A percentile compares a stretch with the other conserved stretches of the same genome.
phyloP scores from a whole-genome alignment of 345 rosid species.

The Populus simonii region DNA sequence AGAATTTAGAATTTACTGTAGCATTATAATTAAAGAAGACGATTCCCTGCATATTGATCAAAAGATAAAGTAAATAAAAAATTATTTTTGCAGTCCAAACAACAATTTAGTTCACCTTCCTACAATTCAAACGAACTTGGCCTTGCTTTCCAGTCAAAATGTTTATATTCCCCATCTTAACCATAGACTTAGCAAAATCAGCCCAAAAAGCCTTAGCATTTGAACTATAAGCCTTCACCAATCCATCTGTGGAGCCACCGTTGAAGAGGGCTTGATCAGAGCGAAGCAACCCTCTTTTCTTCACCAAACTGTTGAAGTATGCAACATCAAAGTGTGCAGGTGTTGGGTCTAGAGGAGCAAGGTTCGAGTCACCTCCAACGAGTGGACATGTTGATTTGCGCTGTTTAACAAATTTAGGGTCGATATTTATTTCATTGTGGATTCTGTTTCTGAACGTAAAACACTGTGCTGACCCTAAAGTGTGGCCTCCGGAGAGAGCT shows the following conservation, averaged over 20 bases:
- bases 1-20: too few species aligned
- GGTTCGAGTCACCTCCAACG: slow-evolving; percentile 28
- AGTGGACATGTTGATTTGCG: slow-evolving; percentile 28
- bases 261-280: slow-evolving; percentile 48
- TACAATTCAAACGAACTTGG: slow-evolving; percentile 42
- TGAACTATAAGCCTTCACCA: slow-evolving; percentile 31
- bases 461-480: slow-evolving; percentile 44
- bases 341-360: slow-evolving; percentile 35
- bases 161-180: slow-evolving; percentile 55
- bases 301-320: slow-evolving; percentile 35
- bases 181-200: slow-evolving; percentile 43
- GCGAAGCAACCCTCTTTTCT: slow-evolving; percentile 38
- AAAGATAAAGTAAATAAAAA: too few species aligned
- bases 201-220: slow-evolving; percentile 22
- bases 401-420: slow-evolving; percentile 27
- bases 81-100: not conserved
- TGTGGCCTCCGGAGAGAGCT: slow-evolving; percentile 53
- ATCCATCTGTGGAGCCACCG: slow-evolving; percentile 35
- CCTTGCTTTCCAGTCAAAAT: slow-evolving; percentile 42
- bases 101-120: slow-evolving; percentile 9
- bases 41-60: too few species aligned
- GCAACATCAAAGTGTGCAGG: slow-evolving; percentile 30
- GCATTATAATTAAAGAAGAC: too few species aligned
- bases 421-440: slow-evolving; percentile 35
- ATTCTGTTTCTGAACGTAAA: slow-evolving; percentile 22